Evolutionary conservation across 169 alveolate genomes (phyloP).

Genomic region (Plasmodium inui): DNA sequence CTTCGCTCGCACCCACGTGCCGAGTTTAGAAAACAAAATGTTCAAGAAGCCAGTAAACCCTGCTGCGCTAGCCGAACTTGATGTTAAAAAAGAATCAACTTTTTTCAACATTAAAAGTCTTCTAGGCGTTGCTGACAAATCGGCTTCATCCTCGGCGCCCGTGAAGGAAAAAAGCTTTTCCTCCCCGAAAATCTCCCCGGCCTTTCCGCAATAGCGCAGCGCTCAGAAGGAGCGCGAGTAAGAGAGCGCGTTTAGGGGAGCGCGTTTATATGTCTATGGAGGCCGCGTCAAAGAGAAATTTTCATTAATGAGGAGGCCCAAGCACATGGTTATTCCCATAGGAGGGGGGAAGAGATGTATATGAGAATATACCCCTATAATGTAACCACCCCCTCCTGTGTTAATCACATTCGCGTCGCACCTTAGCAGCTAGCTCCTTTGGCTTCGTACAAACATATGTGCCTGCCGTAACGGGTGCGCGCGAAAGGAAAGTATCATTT

Average conservation of each 20-base stretch:
- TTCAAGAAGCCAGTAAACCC: slow-evolving; percentile 4
- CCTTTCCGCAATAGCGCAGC: slow-evolving; percentile 23
- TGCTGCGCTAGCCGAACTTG: neutral
- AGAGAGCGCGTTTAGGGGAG: neutral
- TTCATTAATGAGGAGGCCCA: neutral
- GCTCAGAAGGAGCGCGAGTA: neutral
- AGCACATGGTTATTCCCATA: neutral
- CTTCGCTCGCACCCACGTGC: neutral
- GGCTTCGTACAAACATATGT: neutral
- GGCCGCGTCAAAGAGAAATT: neutral
- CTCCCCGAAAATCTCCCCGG: slow-evolving; percentile 11
- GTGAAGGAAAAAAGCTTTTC: neutral
- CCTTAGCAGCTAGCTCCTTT: neutral
- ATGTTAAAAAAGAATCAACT: slow-evolving; percentile 26
- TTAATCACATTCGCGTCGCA: neutral
- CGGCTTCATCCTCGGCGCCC: neutral
- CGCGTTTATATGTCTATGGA: neutral
- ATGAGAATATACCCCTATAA: neutral
- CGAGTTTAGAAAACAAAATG: slow-evolving; percentile 30
- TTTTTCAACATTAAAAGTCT: slow-evolving; percentile 45
- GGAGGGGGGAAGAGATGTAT: neutral
- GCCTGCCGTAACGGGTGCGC: neutral
- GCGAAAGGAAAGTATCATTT: neutral
- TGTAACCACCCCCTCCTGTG: neutral
- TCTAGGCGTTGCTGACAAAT: slow-evolving; percentile 37